A percentile compares a stretch with the other conserved stretches of the same genome.
These are phyloP conservation scores for Cryptococcus sp. DNA, from an alignment of 1,284 basidiomycete genomes.

Conservation along the genomic window DNA sequence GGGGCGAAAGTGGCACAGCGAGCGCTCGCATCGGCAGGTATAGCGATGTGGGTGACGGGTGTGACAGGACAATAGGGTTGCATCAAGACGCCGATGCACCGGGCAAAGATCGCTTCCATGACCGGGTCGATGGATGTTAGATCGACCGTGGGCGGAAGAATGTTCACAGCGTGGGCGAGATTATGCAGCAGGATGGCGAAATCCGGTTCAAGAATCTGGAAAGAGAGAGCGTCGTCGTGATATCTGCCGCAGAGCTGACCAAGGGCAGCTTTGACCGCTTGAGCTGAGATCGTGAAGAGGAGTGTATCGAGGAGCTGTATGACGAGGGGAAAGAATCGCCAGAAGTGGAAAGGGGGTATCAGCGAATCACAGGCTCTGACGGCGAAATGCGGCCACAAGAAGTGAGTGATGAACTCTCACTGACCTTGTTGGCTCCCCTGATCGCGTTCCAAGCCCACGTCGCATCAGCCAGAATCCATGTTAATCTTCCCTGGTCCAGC, in stretches of 20 bases:
- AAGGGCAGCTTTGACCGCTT: background rate
- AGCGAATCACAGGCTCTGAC: too few species aligned
- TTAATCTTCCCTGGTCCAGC: too few species aligned
- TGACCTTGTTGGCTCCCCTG: too few species aligned
- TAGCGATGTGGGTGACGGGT: background rate
- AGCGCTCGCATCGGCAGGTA: background rate
- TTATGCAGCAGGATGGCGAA: background rate
- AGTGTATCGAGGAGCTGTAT: background rate
- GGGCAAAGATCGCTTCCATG: conserved; percentile 1
- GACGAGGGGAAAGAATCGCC: background rate
- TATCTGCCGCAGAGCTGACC: background rate
- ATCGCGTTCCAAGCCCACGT: too few species aligned
- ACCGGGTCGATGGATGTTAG: background rate
- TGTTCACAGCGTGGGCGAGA: background rate
- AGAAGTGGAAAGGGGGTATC: too few species aligned
- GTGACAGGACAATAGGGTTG: background rate
- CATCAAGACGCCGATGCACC: conserved; percentile 1
- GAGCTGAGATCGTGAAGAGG: background rate
- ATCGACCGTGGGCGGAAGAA: background rate
- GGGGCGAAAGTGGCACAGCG: background rate
- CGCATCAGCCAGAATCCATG: too few species aligned
- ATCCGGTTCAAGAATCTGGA: background rate
- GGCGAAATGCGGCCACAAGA: too few species aligned
- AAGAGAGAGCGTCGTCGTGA: background rate
- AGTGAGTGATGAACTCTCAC: too few species aligned